Evolutionary conservation across 768 basidiomycete species (phyloP).

Genomic region (Hortiboletus flavorubellus): DNA sequence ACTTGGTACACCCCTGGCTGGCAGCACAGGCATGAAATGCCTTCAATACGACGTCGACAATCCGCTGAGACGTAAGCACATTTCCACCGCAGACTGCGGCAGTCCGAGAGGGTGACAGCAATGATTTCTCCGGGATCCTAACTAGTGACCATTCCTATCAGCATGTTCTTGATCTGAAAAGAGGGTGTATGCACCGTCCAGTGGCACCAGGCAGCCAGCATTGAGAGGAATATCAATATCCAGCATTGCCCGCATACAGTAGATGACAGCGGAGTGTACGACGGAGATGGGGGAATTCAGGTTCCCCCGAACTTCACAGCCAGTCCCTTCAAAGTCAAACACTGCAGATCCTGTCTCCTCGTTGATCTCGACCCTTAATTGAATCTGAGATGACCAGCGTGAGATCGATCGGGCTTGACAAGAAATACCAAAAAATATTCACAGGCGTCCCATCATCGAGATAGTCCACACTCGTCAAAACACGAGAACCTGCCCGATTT

Average conservation of each 20-base stretch:
- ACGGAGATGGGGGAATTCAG: constrained; percentile 84
- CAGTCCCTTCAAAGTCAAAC: constrained; percentile 83
- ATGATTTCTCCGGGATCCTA: constrained; percentile 71
- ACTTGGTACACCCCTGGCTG: constrained; percentile 94
- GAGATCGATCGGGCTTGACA: neutral
- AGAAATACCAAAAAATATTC: constrained; percentile 19
- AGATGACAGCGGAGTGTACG: constrained; percentile 84
- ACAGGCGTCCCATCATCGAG: constrained; percentile 87
- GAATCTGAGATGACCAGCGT: constrained; percentile 46
- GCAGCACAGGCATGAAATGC: constrained; percentile 91
- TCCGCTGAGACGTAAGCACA: constrained; percentile 87
- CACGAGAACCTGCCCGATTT: constrained; percentile 59
- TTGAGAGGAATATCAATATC: constrained; percentile 89
- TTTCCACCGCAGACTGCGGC: constrained; percentile 94
- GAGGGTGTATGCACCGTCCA: constrained; percentile 52
- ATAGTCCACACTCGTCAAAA: constrained; percentile 74
- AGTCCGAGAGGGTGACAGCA: constrained; percentile 78
- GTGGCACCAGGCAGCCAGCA: constrained; percentile 87
- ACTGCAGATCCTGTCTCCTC: constrained; percentile 69
- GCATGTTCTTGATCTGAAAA: neutral
- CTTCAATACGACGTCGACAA: constrained; percentile 90
- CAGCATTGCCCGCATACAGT: constrained; percentile 86
- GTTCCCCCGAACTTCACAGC: constrained; percentile 80
- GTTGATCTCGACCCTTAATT: constrained; percentile 74
- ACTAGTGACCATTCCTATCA: constrained; percentile 41